Evolutionary conservation across 345 rosid species (phyloP).

Genomic region (Melaleuca alternifolia): DNA sequence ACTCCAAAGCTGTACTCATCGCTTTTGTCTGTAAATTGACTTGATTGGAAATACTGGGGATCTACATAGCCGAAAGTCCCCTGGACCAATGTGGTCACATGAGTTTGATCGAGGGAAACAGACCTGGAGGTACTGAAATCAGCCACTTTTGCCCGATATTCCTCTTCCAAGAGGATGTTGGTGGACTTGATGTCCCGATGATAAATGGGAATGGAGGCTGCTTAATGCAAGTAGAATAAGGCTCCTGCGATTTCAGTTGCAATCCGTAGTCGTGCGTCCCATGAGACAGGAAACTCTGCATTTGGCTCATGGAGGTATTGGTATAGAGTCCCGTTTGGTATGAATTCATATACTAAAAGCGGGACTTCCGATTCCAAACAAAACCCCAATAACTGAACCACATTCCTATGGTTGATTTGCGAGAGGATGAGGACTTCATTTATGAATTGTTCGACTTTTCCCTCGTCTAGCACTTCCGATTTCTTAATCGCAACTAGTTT

Average conservation of each 20-base stretch:
- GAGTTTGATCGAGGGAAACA: background rate
- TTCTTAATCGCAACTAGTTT: background rate
- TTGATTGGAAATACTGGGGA: background rate
- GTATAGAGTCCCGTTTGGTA: background rate
- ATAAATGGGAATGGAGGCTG: background rate
- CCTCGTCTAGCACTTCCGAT: background rate
- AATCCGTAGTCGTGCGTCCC: background rate
- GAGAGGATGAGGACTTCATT: background rate
- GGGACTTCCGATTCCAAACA: background rate
- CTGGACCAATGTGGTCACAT: background rate
- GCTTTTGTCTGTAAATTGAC: background rate
- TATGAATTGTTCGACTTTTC: background rate
- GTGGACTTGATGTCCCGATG: conserved; percentile 1
- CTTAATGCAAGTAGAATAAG: background rate
- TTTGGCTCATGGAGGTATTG: background rate
- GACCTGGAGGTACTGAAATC: background rate
- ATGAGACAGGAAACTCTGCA: background rate
- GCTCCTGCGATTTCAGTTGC: background rate
- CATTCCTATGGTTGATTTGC: background rate
- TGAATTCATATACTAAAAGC: background rate
- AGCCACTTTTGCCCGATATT: background rate
- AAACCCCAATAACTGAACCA: background rate
- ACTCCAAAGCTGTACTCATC: background rate
- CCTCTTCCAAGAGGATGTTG: background rate
- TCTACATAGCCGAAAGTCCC: conserved; percentile 1